Evolutionary conservation across 345 rosid genomes (phyloP).

Genomic region (Citrus hindsii): DNA sequence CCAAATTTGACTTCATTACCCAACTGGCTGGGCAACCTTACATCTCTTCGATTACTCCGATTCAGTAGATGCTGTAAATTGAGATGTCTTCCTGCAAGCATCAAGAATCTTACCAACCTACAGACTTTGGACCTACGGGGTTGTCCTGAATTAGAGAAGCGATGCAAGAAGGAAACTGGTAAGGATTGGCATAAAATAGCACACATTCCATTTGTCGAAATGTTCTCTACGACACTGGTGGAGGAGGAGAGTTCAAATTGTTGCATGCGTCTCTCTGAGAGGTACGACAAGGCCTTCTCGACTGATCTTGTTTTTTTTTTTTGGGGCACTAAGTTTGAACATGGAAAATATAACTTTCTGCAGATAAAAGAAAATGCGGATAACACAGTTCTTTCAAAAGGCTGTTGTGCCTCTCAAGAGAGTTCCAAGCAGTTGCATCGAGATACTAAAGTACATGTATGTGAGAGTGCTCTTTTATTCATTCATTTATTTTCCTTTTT

Average conservation of each 20-base stretch:
- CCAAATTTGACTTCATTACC: neutral
- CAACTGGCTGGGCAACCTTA: neutral
- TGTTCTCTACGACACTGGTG: neutral
- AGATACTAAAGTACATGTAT: neutral
- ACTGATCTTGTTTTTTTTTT: neutral
- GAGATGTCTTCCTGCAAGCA: neutral
- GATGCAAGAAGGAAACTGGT: neutral
- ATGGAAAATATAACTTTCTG: neutral
- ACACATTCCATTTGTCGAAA: neutral
- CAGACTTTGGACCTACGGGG: rapidly evolving
- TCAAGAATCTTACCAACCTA: neutral
- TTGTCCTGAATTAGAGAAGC: neutral
- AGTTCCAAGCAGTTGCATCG: neutral
- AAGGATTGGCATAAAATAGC: neutral
- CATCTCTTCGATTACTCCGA: rapidly evolving
- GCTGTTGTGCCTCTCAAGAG: no score
- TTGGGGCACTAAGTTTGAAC: neutral
- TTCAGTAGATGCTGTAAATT: neutral
- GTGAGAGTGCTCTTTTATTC: no score
- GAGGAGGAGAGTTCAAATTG: neutral
- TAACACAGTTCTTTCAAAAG: neutral
- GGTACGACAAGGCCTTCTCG: neutral
- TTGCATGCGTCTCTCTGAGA: neutral
- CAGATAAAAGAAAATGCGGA: neutral
- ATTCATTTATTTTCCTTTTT: no score